phyloP scores from a whole-genome alignment of 176 grass and related monocot genomes.

The Triticum urartu region DNA sequence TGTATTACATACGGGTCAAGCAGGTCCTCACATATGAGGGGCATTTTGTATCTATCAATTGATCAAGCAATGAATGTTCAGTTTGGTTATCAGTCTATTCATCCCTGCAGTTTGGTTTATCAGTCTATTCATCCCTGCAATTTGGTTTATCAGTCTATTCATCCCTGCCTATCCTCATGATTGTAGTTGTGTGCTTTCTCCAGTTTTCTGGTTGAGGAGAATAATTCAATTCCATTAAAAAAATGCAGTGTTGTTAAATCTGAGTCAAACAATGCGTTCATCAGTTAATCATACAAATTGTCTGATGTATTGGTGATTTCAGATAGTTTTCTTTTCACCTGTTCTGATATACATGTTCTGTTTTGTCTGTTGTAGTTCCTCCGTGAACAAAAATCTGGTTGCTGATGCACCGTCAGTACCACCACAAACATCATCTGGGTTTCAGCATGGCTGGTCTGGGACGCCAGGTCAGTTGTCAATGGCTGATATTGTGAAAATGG shows the following conservation, averaged over 20 bases:
- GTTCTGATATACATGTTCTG: constrained; percentile 33
- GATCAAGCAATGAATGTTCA: background rate
- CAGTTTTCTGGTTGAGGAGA: background rate
- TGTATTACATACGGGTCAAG: background rate
- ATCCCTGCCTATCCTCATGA: background rate
- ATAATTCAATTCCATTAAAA: background rate
- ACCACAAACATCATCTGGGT: constrained; percentile 55
- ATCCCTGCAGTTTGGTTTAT: too few relatives aligned
- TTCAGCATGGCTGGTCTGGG: constrained; percentile 82
- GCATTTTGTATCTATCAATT: background rate
- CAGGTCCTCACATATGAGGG: background rate
- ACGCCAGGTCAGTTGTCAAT: constrained; percentile 75
- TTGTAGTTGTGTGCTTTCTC: background rate
- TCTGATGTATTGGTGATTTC: background rate
- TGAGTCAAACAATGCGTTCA: background rate
- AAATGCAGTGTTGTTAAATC: background rate
- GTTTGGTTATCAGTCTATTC: background rate
- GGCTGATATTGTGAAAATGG: constrained; percentile 98
- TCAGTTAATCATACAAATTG: background rate
- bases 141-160: constrained; percentile 3
- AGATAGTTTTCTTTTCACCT: background rate
- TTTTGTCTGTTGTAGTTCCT: constrained; percentile 40
- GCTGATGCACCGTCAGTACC: constrained; percentile 56
- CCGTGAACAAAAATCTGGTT: constrained; percentile 41
- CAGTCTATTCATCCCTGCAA: too few relatives aligned